These are phyloP conservation scores for Rhamnella rubrinervis DNA, from an alignment of 331 rosid genomes.

Conservation along the genomic window DNA sequence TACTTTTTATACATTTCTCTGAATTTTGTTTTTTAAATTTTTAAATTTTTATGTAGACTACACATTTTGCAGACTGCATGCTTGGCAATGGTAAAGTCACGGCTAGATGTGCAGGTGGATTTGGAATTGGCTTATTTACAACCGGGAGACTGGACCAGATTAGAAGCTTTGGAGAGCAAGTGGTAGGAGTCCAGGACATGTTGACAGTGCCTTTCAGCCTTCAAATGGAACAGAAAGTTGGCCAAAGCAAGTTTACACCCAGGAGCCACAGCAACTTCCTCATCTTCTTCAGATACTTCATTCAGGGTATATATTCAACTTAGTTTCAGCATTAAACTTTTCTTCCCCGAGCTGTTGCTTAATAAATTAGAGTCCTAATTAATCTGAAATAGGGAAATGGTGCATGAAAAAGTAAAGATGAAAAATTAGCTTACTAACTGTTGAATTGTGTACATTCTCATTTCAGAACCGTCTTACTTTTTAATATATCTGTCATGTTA, in stretches of 20 bases:
- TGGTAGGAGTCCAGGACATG: constrained; percentile 63
- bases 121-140: constrained; percentile 63
- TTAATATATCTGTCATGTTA: too few relatives aligned
- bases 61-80: constrained; percentile 79
- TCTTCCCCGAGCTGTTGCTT: too few relatives aligned
- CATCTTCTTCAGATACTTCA: too few relatives aligned
- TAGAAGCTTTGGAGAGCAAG: constrained; percentile 47
- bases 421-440: too few relatives aligned
- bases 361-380: too few relatives aligned
- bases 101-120: constrained; percentile 91
- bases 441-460: too few relatives aligned
- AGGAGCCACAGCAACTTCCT: constrained; percentile 56
- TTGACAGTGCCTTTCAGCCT: constrained; percentile 47
- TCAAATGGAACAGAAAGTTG: constrained; percentile 69
- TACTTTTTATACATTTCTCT: neutral
- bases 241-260: constrained; percentile 86
- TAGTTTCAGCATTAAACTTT: too few relatives aligned
- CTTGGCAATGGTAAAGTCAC: constrained; percentile 97
- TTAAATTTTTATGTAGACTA: neutral
- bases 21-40: constrained; percentile 12
- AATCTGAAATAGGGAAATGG: too few relatives aligned
- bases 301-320: too few relatives aligned
- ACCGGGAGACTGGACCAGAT: constrained; percentile 67
- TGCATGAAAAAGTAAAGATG: too few relatives aligned
- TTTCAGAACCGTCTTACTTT: too few relatives aligned